phyloP scores from a whole-genome alignment of 345 rosid species.

The Populus davidiana region DNA sequence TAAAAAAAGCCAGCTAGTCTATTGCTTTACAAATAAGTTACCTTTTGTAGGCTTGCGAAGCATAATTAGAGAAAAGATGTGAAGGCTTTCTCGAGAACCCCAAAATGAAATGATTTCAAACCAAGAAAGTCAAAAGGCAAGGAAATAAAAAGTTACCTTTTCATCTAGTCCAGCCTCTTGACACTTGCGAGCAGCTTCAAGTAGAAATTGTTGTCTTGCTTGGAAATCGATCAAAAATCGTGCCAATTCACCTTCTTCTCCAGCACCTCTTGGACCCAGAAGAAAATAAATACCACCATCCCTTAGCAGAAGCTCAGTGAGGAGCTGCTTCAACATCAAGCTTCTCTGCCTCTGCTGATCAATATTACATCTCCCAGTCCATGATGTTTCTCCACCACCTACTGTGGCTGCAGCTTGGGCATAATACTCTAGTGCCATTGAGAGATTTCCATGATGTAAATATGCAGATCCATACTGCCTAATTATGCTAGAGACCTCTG shows the following conservation, averaged over 20 bases:
- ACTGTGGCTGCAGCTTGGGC: conserved; percentile 96
- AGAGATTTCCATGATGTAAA: conserved; percentile 70
- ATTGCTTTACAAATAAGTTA: background rate
- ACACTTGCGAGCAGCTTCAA: conserved; percentile 84
- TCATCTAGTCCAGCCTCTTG: conserved; percentile 90
- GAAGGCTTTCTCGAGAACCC: background rate
- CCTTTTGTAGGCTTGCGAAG: too few species aligned
- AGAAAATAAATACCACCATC: conserved; percentile 79
- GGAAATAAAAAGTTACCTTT: conserved; percentile 51
- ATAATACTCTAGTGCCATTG: conserved; percentile 81
- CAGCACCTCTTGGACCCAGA: conserved; percentile 83
- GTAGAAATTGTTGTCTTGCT: conserved; percentile 73
- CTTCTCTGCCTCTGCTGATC: conserved; percentile 93
- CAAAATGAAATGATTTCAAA: background rate
- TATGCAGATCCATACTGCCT: conserved; percentile 87
- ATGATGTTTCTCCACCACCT: conserved; percentile 85
- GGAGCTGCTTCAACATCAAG: conserved; percentile 85
- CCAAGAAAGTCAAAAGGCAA: background rate
- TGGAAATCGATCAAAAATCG: conserved; percentile 62
- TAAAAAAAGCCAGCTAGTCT: background rate
- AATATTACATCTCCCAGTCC: conserved; percentile 71
- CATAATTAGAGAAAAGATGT: background rate
- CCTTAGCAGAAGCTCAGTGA: conserved; percentile 78
- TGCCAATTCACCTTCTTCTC: conserved; percentile 88
- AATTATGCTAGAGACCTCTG: conserved; percentile 86